Conservation (phyloP, 139 green algal genomes). For the Tetraselmis chui region DNA sequence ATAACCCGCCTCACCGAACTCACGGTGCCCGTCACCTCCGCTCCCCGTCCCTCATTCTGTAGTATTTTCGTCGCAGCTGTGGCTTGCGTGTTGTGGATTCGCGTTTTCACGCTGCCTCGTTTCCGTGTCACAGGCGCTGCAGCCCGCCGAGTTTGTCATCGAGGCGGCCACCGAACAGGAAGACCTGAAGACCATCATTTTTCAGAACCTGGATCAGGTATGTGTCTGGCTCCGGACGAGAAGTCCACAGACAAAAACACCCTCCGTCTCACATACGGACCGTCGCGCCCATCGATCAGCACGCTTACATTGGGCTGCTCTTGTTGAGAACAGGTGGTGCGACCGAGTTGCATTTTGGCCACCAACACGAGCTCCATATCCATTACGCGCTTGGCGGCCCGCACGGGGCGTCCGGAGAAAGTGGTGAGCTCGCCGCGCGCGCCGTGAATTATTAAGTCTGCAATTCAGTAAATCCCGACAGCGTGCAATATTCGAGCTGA, state of each 20-base stretch:
- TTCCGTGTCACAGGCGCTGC: conserved; percentile 42
- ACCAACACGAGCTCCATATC: conserved; percentile 89
- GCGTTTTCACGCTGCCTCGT: not conserved
- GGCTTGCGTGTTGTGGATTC: not conserved
- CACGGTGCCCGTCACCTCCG: conserved; percentile 2
- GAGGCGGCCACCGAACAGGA: conserved; percentile 83
- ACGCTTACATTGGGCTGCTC: not conserved
- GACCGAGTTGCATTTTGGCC: conserved; percentile 65
- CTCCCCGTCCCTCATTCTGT: too few relatives aligned
- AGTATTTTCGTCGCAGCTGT: too few relatives aligned
- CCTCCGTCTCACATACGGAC: not conserved
- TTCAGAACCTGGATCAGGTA: conserved; percentile 52
- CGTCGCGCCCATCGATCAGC: not conserved
- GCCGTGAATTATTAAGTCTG: too few relatives aligned
- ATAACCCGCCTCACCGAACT: conserved; percentile 11
- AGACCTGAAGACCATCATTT: conserved; percentile 66
- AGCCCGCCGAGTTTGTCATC: conserved; percentile 68
- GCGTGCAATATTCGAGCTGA: too few relatives aligned
- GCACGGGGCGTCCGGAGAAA: conserved; percentile 61
- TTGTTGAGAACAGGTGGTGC: conserved; percentile 28
- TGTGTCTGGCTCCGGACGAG: not conserved
- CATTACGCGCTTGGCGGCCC: conserved; percentile 82
- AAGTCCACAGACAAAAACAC: not conserved
- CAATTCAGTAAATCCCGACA: too few relatives aligned
- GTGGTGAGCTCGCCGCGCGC: conserved; percentile 47